Evolutionary conservation across 768 basidiomycete genomes (phyloP), one percentile per base, ranked within the genome.

Genomic region (Lanmaoa rubissima): DNA sequence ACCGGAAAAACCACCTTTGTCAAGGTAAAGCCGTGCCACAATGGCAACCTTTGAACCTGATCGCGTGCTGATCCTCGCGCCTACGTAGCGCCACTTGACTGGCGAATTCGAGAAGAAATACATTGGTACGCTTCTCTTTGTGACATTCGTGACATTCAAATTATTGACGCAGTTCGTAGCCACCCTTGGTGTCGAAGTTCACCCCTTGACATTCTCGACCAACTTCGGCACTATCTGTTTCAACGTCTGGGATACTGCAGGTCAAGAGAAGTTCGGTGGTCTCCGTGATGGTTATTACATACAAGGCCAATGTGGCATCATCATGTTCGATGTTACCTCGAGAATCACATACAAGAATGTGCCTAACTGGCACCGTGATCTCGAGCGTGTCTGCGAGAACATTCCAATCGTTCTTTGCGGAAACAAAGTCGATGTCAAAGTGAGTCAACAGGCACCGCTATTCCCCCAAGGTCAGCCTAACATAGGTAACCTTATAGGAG

Each of bases 51-150:
- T 61, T 52, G 53, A 45, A 56, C 43, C 49, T 65, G 80, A 86
- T 87, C 82, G 76, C 67, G 70, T 78, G 60, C 80, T 85, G 83
- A 88, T 87, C 76, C 67, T 59, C 39, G 34, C 49, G 54, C 61
- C 69, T 65, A 61, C 67, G 43, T 69, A 93, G 92, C 92, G 94
- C 74, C 95, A 98, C 78, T 86, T 96, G 85, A 97, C 94, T 63
- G 96, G 96, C 73, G 96, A 98, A 84, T 98, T 99, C 74, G 96
- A 99, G 80, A 99, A 99, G 85, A 99, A 99, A 76, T 98, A 97
- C 78, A 96, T 96, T 59, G 95, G 93, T 95, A 75, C 56, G 89
- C 68, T 38, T 57, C 41, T 52, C 46, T 50, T 42, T 40, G 19
- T 43, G 54, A 41, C 31, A 46, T 44, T 53, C 55, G 48, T 55